A percentile compares a stretch with the other conserved stretches of the same genome.
These are phyloP conservation scores for Tolypocladium tundrense DNA, from an alignment of 2,329 filamentous ascomycete genomes.

Conservation along the genomic window DNA sequence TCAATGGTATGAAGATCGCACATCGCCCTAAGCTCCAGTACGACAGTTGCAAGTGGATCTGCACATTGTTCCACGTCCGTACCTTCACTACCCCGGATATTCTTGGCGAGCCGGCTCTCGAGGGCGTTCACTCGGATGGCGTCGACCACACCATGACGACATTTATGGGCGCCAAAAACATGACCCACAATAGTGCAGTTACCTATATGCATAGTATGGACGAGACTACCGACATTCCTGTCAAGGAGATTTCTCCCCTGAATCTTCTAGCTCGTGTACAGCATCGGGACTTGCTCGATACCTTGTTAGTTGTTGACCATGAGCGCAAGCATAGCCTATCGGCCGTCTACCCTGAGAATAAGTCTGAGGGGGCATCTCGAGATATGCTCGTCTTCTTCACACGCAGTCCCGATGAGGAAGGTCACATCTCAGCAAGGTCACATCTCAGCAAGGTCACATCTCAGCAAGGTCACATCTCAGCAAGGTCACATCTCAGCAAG, in stretches of 20 bases:
- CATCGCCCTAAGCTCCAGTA: conserved; percentile 16
- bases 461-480: too few species aligned
- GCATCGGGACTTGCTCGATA: conserved; percentile 15
- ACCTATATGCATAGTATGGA: conserved; percentile 18
- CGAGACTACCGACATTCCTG: conserved; percentile 12
- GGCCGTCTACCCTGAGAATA: conserved; percentile 12
- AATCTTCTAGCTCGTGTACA: conserved; percentile 12
- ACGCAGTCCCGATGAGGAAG: conserved; percentile 12
- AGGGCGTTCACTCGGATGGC: conserved; percentile 20
- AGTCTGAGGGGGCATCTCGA: conserved; percentile 10
- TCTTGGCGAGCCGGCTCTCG: conserved; percentile 18
- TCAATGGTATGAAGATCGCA: conserved; percentile 12
- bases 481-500: too few species aligned
- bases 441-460: too few species aligned
- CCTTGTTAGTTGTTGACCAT: conserved; percentile 15
- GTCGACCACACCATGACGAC: conserved; percentile 23
- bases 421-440: conserved; percentile 14
- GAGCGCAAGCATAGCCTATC: conserved; percentile 16
- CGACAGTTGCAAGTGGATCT: conserved; percentile 13
- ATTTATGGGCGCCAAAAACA: conserved; percentile 15
- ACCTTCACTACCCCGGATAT: conserved; percentile 15
- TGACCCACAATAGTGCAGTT: conserved; percentile 14
- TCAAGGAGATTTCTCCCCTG: conserved; percentile 10
- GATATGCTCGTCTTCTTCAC: conserved; percentile 20
- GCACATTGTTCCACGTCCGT: conserved; percentile 17